Evolutionary conservation across 345 rosid species (phyloP).

Genomic region (Pistacia atlantica): DNA sequence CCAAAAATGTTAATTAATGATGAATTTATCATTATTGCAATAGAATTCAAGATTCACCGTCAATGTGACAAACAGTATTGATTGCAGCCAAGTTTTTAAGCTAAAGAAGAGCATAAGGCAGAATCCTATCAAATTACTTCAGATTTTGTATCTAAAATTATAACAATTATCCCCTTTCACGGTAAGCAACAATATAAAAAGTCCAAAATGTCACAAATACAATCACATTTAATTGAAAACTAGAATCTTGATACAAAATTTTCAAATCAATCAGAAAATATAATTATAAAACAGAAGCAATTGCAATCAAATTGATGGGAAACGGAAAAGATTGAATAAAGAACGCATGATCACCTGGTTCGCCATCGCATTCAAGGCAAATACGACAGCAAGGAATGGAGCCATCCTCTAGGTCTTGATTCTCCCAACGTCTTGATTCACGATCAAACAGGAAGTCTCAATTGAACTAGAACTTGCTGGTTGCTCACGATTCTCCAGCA

Average conservation of each 20-base stretch:
- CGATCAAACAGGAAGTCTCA: conserved; percentile 37
- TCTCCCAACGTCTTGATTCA: conserved; percentile 20
- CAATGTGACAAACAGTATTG: no score
- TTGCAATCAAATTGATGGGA: background rate
- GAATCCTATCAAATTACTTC: no score
- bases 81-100: no score
- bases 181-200: background rate
- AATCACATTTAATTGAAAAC: background rate
- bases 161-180: background rate
- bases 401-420: conserved; percentile 66
- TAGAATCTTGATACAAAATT: background rate
- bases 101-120: no score
- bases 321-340: background rate
- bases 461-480: conserved; percentile 30
- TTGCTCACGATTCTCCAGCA: conserved; percentile 38
- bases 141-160: background rate
- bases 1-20: no score
- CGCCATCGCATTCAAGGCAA: conserved; percentile 86
- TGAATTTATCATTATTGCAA: no score
- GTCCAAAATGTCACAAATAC: background rate
- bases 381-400: conserved; percentile 84
- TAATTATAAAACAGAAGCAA: background rate
- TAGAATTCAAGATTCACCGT: no score
- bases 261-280: background rate
- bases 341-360: conserved; percentile 44